Evolutionary conservation across 176 grass and related monocot species (phyloP).

Genomic region (Rhipidocladum racemiflorum): DNA sequence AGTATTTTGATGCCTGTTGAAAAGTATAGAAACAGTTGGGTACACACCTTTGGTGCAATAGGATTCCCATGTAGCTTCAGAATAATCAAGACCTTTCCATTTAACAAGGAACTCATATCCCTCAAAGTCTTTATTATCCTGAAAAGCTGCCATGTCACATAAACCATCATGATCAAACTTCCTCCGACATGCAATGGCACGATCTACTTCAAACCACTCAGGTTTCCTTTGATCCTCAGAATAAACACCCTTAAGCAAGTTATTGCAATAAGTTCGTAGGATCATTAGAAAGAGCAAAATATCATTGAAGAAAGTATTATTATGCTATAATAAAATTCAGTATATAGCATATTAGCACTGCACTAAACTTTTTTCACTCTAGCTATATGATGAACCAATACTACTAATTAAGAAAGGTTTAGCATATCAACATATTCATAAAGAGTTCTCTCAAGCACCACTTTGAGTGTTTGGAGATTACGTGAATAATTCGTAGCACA

Average conservation of each 20-base stretch:
- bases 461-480: background rate
- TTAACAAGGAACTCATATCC: constrained; percentile 64
- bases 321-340: background rate
- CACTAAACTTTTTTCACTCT: background rate
- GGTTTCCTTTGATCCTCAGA: constrained; percentile 46
- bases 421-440: background rate
- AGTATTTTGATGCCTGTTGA: constrained; percentile 46
- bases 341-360: background rate
- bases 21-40: constrained; percentile 36
- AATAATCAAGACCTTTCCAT: constrained; percentile 77
- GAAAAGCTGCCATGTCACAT: constrained; percentile 44
- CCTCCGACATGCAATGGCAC: constrained; percentile 49
- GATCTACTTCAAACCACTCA: constrained; percentile 71
- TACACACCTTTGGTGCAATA: constrained; percentile 39
- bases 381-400: background rate
- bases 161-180: constrained; percentile 30
- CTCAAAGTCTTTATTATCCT: constrained; percentile 22
- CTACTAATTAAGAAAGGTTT: background rate
- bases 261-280: constrained; percentile 19
- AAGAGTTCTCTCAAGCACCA: background rate
- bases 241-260: constrained; percentile 32
- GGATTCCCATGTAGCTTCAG: constrained; percentile 62
- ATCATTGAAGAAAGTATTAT: background rate
- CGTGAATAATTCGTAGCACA: background rate
- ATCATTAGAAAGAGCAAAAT: constrained; percentile 8